Evolutionary conservation across 2,329 filamentous ascomycete genomes (phyloP).

Genomic region (Fusarium pseudoanthophilum): DNA sequence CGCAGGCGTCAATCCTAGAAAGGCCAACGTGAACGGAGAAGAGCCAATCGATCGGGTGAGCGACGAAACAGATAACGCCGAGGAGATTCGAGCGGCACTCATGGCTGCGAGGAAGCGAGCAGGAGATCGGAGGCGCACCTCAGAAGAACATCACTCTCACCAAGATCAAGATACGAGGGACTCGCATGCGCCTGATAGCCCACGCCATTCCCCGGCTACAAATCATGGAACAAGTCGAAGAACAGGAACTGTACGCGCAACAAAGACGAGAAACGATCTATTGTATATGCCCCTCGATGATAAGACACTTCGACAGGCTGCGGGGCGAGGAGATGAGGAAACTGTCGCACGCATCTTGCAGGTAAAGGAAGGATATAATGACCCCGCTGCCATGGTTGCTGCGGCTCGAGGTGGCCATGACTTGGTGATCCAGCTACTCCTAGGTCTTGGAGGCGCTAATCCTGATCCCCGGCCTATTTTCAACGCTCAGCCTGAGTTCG

Average conservation of each 20-base stretch:
- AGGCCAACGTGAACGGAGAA: slow-evolving; percentile 90
- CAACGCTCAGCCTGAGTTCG: slow-evolving; percentile 72
- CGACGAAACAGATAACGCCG: slow-evolving; percentile 78
- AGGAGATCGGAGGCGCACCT: slow-evolving; percentile 64
- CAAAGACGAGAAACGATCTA: slow-evolving; percentile 72
- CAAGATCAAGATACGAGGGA: slow-evolving; percentile 62
- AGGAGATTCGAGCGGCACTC: slow-evolving; percentile 78
- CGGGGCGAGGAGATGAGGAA: slow-evolving; percentile 69
- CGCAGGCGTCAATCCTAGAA: slow-evolving; percentile 90
- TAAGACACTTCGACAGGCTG: slow-evolving; percentile 69
- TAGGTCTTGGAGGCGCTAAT: slow-evolving; percentile 73
- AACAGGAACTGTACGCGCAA: slow-evolving; percentile 66
- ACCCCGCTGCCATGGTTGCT: slow-evolving; percentile 88
- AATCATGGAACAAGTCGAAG: slow-evolving; percentile 57
- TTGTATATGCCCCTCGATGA: slow-evolving; percentile 72
- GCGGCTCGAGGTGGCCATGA: slow-evolving; percentile 93
- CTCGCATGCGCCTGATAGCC: slow-evolving; percentile 67
- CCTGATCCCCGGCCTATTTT: slow-evolving; percentile 75
- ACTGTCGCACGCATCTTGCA: slow-evolving; percentile 70
- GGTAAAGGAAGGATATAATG: slow-evolving; percentile 70
- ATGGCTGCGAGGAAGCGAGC: slow-evolving; percentile 68
- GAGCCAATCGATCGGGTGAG: slow-evolving; percentile 88
- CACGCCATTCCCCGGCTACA: slow-evolving; percentile 65
- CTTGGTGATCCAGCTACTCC: slow-evolving; percentile 81
- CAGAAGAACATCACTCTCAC: slow-evolving; percentile 65